Evolutionary conservation across 176 grass and related monocot species (phyloP), one percentile per base, ranked within the genome.

Genomic region (Sorghum bicolor): DNA sequence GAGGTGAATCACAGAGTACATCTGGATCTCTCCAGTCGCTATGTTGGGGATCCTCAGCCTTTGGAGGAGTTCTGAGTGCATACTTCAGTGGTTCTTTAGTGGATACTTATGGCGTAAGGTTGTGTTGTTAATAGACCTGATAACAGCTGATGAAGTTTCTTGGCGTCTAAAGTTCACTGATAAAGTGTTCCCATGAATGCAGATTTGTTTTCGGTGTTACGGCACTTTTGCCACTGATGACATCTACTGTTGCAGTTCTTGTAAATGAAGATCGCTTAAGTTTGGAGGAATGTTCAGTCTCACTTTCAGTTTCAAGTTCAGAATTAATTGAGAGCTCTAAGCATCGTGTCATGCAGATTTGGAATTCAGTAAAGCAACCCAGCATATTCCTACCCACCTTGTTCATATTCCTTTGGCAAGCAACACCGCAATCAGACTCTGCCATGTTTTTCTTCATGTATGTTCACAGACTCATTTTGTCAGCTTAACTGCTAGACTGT

Each of bases 161-260:
- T 14, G 20, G 12, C 67, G 39, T 60, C 53, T 37, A 58, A 36
- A 90, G 60, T 68, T 78, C 68, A 70, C 77, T 85, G 78, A 83
- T 79, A 32, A 68, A 55, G 17, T 60, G 55, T 72, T 68, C 25
- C 36, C 20, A 22, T 52, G 57, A 72, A 80, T 84, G 79, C 86
- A 98, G 95, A 90, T 95, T 98, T 75, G 93, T 98, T 9, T 98
- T 98, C 85, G 93, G 96, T 86, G 76, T 98, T 65, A 98, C 96
- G 3, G 84, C 91, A 76, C 90, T 98, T 88, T 89, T 98, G 67
- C 96, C 96, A 1, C 75, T 98, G 29, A 87, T 95, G 91, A 98
- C 96, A 50, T 95, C 96, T 70, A 81, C 93, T 15, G 93, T 98
- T 28, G 93, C 96, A 68, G 66, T 95, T 88, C 89, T 98, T 93